phyloP scores from a whole-genome alignment of 1,139 yeast genomes.

The Candida glucosophila region DNA sequence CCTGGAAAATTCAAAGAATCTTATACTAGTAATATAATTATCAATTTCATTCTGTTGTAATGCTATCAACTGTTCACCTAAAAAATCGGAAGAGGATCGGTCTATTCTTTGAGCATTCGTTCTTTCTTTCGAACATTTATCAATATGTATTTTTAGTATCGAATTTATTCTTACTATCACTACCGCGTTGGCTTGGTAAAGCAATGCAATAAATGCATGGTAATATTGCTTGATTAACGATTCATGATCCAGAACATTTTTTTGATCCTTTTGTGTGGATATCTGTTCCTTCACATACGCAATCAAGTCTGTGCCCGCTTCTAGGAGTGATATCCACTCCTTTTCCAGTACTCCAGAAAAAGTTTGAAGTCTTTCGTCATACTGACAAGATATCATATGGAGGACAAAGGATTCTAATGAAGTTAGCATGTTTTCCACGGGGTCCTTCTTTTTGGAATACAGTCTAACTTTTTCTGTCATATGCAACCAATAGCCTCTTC shows the following conservation, averaged over 20 bases:
- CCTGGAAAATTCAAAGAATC: conserved; percentile 2
- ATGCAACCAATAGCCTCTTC: too few relatives aligned
- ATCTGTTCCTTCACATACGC: conserved; percentile 1
- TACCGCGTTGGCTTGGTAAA: conserved; percentile 22
- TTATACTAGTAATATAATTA: conserved; percentile 14
- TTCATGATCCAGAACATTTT: too few relatives aligned
- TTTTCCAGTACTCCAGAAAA: conserved; percentile 24
- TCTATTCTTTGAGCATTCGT: conserved; percentile 1
- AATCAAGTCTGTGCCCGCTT: conserved; percentile 18
- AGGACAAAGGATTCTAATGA: conserved; percentile 25
- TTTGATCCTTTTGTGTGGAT: conserved; percentile 7
- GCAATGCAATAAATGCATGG: conserved; percentile 20
- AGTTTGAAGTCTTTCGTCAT: conserved; percentile 22
- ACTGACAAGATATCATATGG: conserved; percentile 23
- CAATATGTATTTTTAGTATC: conserved; percentile 15
- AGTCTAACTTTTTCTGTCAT: too few relatives aligned
- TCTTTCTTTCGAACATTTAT: conserved; percentile 12
- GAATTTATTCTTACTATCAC: conserved; percentile 21
- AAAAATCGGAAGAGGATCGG: background rate
- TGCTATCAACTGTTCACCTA: conserved; percentile 11
- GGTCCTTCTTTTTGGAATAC: too few relatives aligned
- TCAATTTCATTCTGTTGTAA: conserved; percentile 19
- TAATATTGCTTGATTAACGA: conserved; percentile 13
- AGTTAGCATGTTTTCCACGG: conserved; percentile 16
- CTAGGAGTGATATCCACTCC: conserved; percentile 24